Percentiles rank a stretch among this genome's conserved stretches.
Evolutionary conservation across 83 land plant genomes (phyloP).

Genomic region (Isoetes engelmannii): DNA sequence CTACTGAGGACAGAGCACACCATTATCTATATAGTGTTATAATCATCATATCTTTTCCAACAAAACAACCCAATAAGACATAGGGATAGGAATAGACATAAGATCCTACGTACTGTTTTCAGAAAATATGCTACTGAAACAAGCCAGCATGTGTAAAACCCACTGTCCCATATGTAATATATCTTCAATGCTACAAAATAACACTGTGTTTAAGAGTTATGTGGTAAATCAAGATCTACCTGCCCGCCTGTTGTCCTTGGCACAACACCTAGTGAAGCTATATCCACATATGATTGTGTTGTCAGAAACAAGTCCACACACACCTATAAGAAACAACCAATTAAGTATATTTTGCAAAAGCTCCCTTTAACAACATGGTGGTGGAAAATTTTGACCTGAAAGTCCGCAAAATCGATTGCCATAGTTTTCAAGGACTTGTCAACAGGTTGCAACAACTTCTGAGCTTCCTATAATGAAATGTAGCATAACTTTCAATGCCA

Average conservation of each 20-base stretch:
- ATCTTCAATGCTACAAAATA: too few relatives aligned
- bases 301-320: constrained; percentile 89
- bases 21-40: too few relatives aligned
- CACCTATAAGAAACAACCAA: constrained; percentile 46
- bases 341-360: not conserved
- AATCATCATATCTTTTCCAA: too few relatives aligned
- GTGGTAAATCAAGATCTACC: constrained; percentile 35
- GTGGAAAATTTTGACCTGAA: constrained; percentile 49
- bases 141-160: too few relatives aligned
- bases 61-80: too few relatives aligned
- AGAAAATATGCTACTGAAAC: too few relatives aligned
- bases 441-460: constrained; percentile 76
- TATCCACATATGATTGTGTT: constrained; percentile 73
- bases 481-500: too few relatives aligned
- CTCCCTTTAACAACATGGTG: not conserved
- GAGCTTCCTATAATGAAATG: constrained; percentile 48
- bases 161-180: too few relatives aligned
- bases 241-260: constrained; percentile 98
- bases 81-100: too few relatives aligned
- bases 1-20: too few relatives aligned
- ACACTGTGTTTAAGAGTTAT: too few relatives aligned
- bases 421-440: constrained; percentile 85
- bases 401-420: constrained; percentile 91
- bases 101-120: too few relatives aligned
- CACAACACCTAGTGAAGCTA: constrained; percentile 84